Percentiles rank a stretch among this genome's conserved stretches.
Conservation (phyloP, 2,329 filamentous ascomycete genomes). For the Tolypocladium inflatum region DNA sequence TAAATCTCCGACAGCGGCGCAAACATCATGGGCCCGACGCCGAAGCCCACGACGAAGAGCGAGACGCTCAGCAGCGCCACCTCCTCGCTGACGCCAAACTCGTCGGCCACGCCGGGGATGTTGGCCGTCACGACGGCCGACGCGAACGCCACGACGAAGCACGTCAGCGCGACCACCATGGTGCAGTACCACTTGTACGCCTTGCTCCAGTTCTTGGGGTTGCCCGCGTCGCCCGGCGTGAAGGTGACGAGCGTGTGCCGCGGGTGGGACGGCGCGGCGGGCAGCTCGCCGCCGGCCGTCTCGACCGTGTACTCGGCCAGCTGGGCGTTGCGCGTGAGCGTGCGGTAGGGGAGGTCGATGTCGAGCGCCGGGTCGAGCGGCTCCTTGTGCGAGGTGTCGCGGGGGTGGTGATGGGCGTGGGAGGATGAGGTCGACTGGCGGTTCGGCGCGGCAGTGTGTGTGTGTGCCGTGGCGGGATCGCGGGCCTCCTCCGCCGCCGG, state of each 20-base stretch:
- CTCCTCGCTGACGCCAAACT: conserved; percentile 62
- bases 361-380: conserved; percentile 31
- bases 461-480: background rate
- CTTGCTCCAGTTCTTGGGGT: conserved; percentile 81
- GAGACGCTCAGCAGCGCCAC: conserved; percentile 64
- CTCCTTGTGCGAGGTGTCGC: conserved; percentile 19
- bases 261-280: conserved; percentile 21
- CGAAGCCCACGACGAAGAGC: conserved; percentile 75
- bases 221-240: conserved; percentile 59
- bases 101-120: conserved; percentile 50
- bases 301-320: conserved; percentile 60
- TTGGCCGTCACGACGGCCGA: conserved; percentile 74
- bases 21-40: conserved; percentile 70
- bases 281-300: conserved; percentile 51
- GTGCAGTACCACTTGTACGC: conserved; percentile 74
- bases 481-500: background rate
- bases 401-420: background rate
- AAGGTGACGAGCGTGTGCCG: conserved; percentile 47
- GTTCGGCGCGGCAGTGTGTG: background rate
- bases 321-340: conserved; percentile 49
- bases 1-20: conserved; percentile 70
- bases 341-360: conserved; percentile 55
- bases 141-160: conserved; percentile 63
- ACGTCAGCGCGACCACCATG: conserved; percentile 71
- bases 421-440: background rate